Conservation (phyloP, 202 grass and related monocot species). For the Setaria viridis region DNA sequence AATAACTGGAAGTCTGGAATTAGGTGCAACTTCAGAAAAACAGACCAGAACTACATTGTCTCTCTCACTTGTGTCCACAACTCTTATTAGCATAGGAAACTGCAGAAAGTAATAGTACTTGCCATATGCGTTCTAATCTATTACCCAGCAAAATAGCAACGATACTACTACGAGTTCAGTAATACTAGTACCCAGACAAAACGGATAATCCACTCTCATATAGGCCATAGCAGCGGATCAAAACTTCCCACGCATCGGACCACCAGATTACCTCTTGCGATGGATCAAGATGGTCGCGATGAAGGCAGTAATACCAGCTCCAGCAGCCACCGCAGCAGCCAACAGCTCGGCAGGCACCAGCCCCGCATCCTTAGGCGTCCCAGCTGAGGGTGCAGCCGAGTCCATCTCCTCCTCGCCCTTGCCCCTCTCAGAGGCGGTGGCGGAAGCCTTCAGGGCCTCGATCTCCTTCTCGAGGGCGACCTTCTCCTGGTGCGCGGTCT, state of each 20-base stretch:
- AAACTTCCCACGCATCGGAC: conserved; percentile 31
- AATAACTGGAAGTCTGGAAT: neutral
- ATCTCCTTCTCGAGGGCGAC: conserved; percentile 47
- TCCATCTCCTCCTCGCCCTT: conserved; percentile 31
- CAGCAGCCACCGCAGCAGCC: conserved; percentile 51
- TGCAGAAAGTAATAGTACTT: conserved; percentile 6
- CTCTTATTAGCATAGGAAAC: conserved; percentile 48
- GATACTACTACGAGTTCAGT: conserved; percentile 30
- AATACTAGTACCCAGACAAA: conserved; percentile 39
- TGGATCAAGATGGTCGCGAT: conserved; percentile 38
- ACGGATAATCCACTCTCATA: conserved; percentile 27
- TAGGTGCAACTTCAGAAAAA: neutral
- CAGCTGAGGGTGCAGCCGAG: conserved; percentile 7
- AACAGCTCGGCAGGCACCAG: conserved; percentile 10
- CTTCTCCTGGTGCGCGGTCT: conserved; percentile 48
- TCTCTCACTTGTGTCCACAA: conserved; percentile 40
- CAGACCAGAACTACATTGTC: neutral
- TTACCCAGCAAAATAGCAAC: conserved; percentile 16
- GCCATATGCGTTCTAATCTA: conserved; percentile 19
- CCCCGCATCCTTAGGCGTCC: conserved; percentile 11
- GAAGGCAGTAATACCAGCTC: conserved; percentile 35
- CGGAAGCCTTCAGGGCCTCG: conserved; percentile 47
- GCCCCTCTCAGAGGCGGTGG: conserved; percentile 27
- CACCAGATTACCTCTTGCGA: conserved; percentile 60
- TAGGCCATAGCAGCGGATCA: conserved; percentile 50